Evolutionary conservation across 1,284 basidiomycete genomes (phyloP), one percentile per base, ranked within the genome.

Genomic region (Cutaneotrichosporon curvatum): DNA sequence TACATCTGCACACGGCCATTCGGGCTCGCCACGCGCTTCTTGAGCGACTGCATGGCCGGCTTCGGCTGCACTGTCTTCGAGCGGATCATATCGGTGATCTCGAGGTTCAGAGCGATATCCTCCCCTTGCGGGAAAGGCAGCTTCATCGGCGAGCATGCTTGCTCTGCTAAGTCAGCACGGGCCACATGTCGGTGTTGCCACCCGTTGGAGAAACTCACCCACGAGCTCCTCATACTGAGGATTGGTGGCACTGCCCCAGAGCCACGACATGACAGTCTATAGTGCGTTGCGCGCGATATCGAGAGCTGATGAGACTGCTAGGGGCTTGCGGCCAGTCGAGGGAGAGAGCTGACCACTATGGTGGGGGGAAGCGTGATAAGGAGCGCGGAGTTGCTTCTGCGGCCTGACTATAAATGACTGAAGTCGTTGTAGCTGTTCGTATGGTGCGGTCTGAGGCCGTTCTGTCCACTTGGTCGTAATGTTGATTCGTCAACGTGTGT

Each of bases 1-100:
- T 94, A 77, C 38, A 95, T 77, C 70, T 92, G 89, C 10, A 96
- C 91, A 58, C 97, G 95, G 2, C 91, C 92, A 68, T 99, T 99
- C 79, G 87, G 86, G 74, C 96, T 87, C 58, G 84, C 83, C 40
- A 98, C 74, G 34, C 94, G 79, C 30, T 82, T 79, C 72, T 92
- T 91, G 62, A 99, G 77, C 31, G 85, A 81, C 53, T 85, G 84
- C 83, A 92, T 87, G 2, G 94, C 87, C 52, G 86, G 82, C 68
- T 86, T 86, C 10, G 91, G 82, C 20, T 80, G 79, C 0, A 87
- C 85, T 35, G 85, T 82, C 74, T 94, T 94, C 15, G 90, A 89
- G 47, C 91, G 81, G 65, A 99, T 91, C 73, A 94, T 84, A 73
- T 98, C 94, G 57, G 89, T 91, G 75, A 97, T 88, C 67, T 97